These are phyloP conservation scores for Codiaeum variegatum DNA, from an alignment of 441 rosid genomes.

Conservation along the genomic window DNA sequence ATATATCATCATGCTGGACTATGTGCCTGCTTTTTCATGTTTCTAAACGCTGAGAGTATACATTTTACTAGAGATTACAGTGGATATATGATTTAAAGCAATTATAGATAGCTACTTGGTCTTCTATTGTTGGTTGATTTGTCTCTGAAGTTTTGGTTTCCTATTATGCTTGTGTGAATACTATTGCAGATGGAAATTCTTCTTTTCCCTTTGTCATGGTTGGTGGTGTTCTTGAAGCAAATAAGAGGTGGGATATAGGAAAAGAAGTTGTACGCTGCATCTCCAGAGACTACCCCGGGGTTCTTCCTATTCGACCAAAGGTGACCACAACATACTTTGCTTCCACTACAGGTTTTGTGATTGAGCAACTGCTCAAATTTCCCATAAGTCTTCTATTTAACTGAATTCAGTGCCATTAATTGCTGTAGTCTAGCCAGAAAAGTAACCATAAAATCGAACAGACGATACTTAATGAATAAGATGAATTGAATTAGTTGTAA, in stretches of 20 bases:
- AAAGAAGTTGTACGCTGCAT: slow-evolving; percentile 58
- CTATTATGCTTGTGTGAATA: slow-evolving; percentile 5
- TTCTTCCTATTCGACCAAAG: slow-evolving; percentile 57
- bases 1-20: not conserved
- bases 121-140: not conserved
- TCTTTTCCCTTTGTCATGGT: slow-evolving; percentile 73
- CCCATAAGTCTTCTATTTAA: not conserved
- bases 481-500: not conserved
- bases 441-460: not conserved
- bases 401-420: not conserved
- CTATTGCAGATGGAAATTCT: slow-evolving; percentile 50
- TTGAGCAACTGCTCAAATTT: not conserved
- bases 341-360: not conserved
- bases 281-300: slow-evolving; percentile 50
- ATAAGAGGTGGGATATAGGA: slow-evolving; percentile 67
- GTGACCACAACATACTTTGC: slow-evolving; percentile 28
- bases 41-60: not conserved
- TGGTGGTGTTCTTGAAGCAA: slow-evolving; percentile 75
- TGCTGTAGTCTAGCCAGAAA: not conserved
- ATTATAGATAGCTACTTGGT: not conserved
- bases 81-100: slow-evolving; percentile 8
- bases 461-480: not conserved
- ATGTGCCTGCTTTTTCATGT: not conserved
- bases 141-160: not conserved
- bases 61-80: not conserved